Evolutionary conservation across 441 rosid species (phyloP).

Genomic region (Populus hybrid): DNA sequence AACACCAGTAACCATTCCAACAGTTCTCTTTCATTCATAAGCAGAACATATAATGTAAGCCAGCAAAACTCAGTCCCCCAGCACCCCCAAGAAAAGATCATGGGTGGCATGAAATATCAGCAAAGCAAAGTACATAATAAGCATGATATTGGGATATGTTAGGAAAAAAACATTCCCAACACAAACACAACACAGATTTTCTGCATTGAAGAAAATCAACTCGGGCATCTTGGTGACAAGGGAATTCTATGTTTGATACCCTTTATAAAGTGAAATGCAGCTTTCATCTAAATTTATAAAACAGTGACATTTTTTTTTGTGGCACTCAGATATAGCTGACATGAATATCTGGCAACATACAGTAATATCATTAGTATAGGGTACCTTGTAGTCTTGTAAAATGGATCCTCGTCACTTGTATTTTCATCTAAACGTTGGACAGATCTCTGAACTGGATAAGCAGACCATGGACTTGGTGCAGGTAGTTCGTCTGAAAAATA

Average conservation of each 20-base stretch:
- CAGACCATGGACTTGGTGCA: conserved; percentile 69
- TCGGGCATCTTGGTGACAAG: background rate
- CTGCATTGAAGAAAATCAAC: background rate
- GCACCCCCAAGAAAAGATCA: background rate
- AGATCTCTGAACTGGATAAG: conserved; percentile 56
- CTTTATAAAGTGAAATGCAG: background rate
- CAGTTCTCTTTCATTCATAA: background rate
- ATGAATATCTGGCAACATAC: background rate
- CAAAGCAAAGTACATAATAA: background rate
- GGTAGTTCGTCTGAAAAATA: conserved; percentile 84
- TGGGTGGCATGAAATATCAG: background rate
- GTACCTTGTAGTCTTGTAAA: conserved; percentile 65
- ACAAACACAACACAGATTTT: background rate
- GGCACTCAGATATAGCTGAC: background rate
- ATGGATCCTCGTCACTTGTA: conserved; percentile 60
- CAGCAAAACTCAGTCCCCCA: background rate
- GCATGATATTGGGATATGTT: background rate
- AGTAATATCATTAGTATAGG: background rate
- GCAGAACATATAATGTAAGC: background rate
- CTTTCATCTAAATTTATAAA: background rate
- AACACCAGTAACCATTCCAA: background rate
- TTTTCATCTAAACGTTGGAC: conserved; percentile 71
- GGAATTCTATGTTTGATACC: background rate
- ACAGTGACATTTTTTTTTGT: background rate
- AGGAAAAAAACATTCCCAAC: background rate